A percentile compares a stretch with the other conserved stretches of the same genome.
These are phyloP conservation scores for Diplodia intermedia DNA, from an alignment of 2,329 filamentous ascomycete species.

Conservation along the genomic window DNA sequence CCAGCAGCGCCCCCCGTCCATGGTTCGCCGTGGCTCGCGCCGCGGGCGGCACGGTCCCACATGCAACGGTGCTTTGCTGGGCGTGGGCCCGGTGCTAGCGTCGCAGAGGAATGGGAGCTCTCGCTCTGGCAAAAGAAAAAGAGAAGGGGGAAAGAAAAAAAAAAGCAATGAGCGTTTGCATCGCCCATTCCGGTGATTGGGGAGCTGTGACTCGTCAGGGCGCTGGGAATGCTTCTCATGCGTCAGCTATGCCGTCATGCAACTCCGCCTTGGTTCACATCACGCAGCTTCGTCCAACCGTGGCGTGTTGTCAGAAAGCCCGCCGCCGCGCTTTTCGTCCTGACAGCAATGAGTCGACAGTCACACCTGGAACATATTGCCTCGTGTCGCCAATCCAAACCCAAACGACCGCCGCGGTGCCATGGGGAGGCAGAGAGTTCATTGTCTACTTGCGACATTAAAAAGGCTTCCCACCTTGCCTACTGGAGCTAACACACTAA, in stretches of 20 bases:
- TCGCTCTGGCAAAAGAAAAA: background rate
- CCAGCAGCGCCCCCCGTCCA: background rate
- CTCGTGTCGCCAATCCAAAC: background rate
- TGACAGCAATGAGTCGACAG: background rate
- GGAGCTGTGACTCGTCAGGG: conserved; percentile 20
- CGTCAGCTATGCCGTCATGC: conserved; percentile 14
- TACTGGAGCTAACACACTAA: conserved; percentile 20
- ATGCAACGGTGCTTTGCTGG: conserved; percentile 21
- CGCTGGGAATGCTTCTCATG: conserved; percentile 21
- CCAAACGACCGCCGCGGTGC: background rate
- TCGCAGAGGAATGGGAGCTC: conserved; percentile 8
- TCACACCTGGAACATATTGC: background rate
- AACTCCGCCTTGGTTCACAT: conserved; percentile 2
- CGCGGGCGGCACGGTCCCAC: conserved; percentile 18
- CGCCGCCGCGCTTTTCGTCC: conserved; percentile 2
- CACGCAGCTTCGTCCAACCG: conserved; percentile 17
- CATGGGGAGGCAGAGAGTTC: conserved; percentile 17
- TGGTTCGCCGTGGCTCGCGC: conserved; percentile 16
- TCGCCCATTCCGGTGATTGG: conserved; percentile 7
- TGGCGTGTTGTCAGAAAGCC: conserved; percentile 9
- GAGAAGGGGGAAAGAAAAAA: background rate
- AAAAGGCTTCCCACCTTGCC: conserved; percentile 21
- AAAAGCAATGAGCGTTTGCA: conserved; percentile 10
- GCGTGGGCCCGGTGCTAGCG: conserved; percentile 9
- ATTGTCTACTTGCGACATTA: conserved; percentile 21